A percentile compares a stretch with the other conserved stretches of the same genome.
phyloP scores from a whole-genome alignment of 129 eudicot genomes.

The Flaveria sonorensis region DNA sequence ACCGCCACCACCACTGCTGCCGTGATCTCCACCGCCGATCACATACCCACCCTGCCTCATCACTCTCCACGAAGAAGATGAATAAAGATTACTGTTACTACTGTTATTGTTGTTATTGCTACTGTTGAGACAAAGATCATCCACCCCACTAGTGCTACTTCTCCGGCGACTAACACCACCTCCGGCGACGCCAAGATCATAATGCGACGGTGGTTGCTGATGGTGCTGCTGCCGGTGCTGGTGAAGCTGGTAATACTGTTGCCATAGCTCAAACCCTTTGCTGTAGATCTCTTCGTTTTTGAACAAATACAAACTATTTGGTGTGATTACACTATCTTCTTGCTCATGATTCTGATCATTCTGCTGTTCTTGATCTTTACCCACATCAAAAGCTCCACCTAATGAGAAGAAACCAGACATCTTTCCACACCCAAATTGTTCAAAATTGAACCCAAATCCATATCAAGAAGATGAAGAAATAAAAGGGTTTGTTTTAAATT shows the following conservation, averaged over 20 bases:
- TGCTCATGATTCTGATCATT: conserved; percentile 29
- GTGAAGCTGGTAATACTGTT: conserved; percentile 62
- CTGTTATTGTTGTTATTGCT: conserved; percentile 27
- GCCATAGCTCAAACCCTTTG: conserved; percentile 91
- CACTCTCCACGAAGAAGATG: conserved; percentile 30
- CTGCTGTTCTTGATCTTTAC: conserved; percentile 24
- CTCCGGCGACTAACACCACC: conserved; percentile 4
- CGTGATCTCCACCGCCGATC: conserved; percentile 32
- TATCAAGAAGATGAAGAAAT: conserved; percentile 33
- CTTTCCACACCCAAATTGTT: conserved; percentile 33
- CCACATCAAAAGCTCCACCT: conserved; percentile 44
- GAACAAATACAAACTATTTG: conserved; percentile 53
- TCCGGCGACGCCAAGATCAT: conserved; percentile 22
- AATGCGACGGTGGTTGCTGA: conserved; percentile 29
- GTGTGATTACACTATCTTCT: conserved; percentile 30
- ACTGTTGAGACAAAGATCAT: conserved; percentile 36
- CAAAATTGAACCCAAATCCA: conserved; percentile 48
- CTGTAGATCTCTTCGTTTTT: conserved; percentile 78
- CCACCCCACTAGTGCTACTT: conserved; percentile 18
- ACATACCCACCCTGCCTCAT: conserved; percentile 50
- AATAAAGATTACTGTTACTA: conserved; percentile 13
- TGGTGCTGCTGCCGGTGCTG: conserved; percentile 45
- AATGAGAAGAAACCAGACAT: conserved; percentile 85
- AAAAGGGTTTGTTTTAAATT: conserved; percentile 7
- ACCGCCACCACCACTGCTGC: conserved; percentile 42